These are phyloP conservation scores for Euphorbia celastroides DNA, from an alignment of 441 rosid genomes.

Conservation along the genomic window DNA sequence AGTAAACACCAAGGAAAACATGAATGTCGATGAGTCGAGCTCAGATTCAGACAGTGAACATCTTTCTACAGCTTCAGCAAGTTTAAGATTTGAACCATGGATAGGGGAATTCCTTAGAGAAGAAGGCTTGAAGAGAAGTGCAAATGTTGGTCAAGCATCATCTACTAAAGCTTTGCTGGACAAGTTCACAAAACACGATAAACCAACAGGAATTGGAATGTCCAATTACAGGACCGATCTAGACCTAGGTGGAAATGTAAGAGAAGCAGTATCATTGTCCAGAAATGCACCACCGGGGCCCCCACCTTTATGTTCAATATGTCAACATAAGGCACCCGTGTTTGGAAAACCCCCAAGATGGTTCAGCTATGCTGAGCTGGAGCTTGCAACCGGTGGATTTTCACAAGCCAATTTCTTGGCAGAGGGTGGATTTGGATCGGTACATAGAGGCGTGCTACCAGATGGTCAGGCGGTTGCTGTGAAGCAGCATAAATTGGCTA, in stretches of 20 bases:
- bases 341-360: slow-evolving; percentile 98
- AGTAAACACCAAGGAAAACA: slow-evolving; percentile 43
- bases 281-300: slow-evolving; percentile 81
- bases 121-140: slow-evolving; percentile 45
- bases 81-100: slow-evolving; percentile 80
- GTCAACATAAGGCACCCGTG: slow-evolving; percentile 92
- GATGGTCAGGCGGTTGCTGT: slow-evolving; percentile 97
- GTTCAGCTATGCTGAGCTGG: slow-evolving; percentile 87
- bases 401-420: slow-evolving; percentile 95
- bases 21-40: slow-evolving; percentile 51
- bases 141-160: slow-evolving; percentile 37
- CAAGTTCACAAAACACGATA: slow-evolving; percentile 63
- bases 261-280: slow-evolving; percentile 84
- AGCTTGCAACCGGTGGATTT: slow-evolving; percentile 93
- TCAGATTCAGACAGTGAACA: slow-evolving; percentile 81
- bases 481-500: slow-evolving; percentile 92
- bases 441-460: slow-evolving; percentile 83
- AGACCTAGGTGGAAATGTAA: slow-evolving; percentile 67
- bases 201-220: slow-evolving; percentile 48
- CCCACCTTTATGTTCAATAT: slow-evolving; percentile 94
- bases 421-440: slow-evolving; percentile 98
- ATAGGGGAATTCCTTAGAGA: slow-evolving; percentile 53
- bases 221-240: slow-evolving; percentile 49
- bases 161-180: slow-evolving; percentile 60
- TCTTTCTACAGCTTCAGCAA: slow-evolving; percentile 55